A percentile compares a stretch with the other conserved stretches of the same genome.
These are phyloP conservation scores for Phragmites australis DNA, from an alignment of 176 grass and related monocot genomes.

Conservation along the genomic window DNA sequence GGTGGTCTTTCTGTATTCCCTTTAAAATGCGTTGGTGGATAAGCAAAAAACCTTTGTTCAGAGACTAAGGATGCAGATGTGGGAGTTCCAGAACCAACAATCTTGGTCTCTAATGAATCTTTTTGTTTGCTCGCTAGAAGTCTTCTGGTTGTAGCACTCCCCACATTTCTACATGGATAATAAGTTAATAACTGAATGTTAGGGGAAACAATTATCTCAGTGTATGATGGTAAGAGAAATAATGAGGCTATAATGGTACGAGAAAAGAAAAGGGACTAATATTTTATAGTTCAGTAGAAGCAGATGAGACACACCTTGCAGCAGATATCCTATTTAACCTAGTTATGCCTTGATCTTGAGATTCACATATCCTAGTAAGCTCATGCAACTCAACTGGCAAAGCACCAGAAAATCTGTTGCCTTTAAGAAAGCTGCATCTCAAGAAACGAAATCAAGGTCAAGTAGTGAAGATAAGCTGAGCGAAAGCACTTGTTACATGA, in stretches of 20 bases:
- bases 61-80: neutral
- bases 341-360: constrained; percentile 25
- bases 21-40: neutral
- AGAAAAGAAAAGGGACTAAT: too few relatives aligned
- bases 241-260: too few relatives aligned
- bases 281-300: neutral
- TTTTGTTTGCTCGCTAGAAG: constrained; percentile 32
- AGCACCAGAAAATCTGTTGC: constrained; percentile 43
- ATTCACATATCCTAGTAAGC: constrained; percentile 22
- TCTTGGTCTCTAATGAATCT: neutral
- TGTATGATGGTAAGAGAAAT: neutral
- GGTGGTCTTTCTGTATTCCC: neutral
- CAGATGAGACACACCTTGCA: constrained; percentile 28
- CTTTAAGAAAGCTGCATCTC: constrained; percentile 48
- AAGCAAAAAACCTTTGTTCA: neutral
- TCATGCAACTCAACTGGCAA: constrained; percentile 23
- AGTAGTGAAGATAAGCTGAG: constrained; percentile 1
- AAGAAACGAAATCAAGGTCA: neutral
- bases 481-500: neutral
- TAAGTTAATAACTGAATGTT: constrained; percentile 9
- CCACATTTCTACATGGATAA: constrained; percentile 5
- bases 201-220: neutral
- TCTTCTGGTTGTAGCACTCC: neutral
- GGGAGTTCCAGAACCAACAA: constrained; percentile 1
- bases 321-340: constrained; percentile 24